Evolutionary conservation across 345 rosid species (phyloP).

Genomic region (Eucalyptus albens): DNA sequence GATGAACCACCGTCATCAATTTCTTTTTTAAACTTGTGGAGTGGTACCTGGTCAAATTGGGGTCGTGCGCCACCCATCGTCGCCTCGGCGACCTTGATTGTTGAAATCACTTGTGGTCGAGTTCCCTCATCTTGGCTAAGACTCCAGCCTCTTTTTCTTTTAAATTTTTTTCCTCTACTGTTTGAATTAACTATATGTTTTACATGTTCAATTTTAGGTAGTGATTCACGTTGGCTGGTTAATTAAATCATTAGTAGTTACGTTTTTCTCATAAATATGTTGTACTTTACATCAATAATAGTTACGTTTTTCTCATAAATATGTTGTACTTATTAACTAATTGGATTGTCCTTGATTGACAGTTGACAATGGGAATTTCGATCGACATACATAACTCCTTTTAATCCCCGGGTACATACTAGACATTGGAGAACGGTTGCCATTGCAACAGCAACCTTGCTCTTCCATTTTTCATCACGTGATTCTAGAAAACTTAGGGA

Average conservation of each 20-base stretch:
- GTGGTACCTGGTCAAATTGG: not conserved
- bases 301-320: too few species aligned
- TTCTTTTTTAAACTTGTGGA: not conserved
- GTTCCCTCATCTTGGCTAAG: not conserved
- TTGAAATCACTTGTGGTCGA: not conserved
- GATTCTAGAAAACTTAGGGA: not conserved
- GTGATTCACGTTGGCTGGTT: not conserved
- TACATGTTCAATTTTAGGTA: not conserved
- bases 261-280: not conserved
- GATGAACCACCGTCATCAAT: not conserved
- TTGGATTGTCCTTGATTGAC: not conserved
- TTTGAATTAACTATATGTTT: not conserved
- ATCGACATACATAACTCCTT: not conserved
- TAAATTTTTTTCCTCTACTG: not conserved
- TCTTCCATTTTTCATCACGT: not conserved
- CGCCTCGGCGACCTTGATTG: not conserved
- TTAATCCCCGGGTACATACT: not conserved
- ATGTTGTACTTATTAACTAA: not conserved
- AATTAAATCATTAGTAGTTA: not conserved
- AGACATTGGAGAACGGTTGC: not conserved
- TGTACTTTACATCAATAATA: not conserved
- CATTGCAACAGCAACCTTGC: not conserved
- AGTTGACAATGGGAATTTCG: not conserved
- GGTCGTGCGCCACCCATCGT: not conserved
- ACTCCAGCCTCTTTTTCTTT: not conserved